These are phyloP conservation scores for Gossypium thurberi DNA, from an alignment of 345 rosid species.

Conservation along the genomic window DNA sequence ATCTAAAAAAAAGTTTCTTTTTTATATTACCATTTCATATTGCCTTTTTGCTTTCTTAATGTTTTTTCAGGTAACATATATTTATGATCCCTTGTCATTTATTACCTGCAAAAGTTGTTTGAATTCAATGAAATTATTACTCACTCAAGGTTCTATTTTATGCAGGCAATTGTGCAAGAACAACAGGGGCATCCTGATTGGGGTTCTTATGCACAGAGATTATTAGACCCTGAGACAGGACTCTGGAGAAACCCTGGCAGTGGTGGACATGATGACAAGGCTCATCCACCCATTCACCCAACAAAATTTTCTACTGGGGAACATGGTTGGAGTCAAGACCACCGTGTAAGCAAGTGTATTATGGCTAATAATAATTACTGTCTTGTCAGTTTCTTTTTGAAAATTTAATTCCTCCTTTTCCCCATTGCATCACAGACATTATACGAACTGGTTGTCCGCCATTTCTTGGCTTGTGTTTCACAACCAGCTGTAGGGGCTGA, in stretches of 20 bases:
- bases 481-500: slow-evolving; percentile 97
- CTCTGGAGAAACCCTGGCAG: slow-evolving; percentile 93
- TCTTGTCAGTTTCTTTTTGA: background rate
- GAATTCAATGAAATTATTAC: slow-evolving; percentile 14
- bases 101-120: background rate
- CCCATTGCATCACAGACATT: slow-evolving; percentile 47
- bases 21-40: background rate
- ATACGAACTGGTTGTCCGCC: slow-evolving; percentile 94
- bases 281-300: slow-evolving; percentile 99
- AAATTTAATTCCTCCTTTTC: slow-evolving; percentile 5
- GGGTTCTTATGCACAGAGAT: slow-evolving; percentile 85
- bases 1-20: background rate
- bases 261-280: slow-evolving; percentile 99
- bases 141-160: slow-evolving; percentile 21
- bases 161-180: slow-evolving; percentile 74
- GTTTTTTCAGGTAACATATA: too few species aligned
- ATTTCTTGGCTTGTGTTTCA: slow-evolving; percentile 94
- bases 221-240: slow-evolving; percentile 64
- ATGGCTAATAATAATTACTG: background rate
- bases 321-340: slow-evolving; percentile 80
- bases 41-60: background rate
- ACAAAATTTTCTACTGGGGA: slow-evolving; percentile 91
- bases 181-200: slow-evolving; percentile 80
- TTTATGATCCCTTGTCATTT: too few species aligned
- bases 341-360: slow-evolving; percentile 46